Conservation (phyloP, 768 basidiomycete genomes). For the Tremella yokohamensis region DNA sequence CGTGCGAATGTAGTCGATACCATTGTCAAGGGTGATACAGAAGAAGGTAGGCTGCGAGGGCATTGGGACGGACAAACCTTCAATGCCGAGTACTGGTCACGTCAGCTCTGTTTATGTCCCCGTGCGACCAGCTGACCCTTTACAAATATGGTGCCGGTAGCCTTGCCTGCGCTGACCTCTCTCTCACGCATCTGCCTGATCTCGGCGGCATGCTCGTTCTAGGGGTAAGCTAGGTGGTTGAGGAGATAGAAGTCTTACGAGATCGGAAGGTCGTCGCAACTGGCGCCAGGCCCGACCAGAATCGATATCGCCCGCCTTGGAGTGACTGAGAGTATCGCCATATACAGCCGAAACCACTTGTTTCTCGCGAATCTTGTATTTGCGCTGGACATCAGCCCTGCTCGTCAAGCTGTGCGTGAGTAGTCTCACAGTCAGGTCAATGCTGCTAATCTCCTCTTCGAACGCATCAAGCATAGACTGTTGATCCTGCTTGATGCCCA, state of each 20-base stretch:
- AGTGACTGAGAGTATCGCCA: slow-evolving; percentile 66
- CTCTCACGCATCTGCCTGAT: slow-evolving; percentile 76
- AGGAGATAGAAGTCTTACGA: slow-evolving; percentile 77
- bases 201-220: slow-evolving; percentile 94
- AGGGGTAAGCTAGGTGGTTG: slow-evolving; percentile 67
- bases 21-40: slow-evolving; percentile 89
- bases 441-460: slow-evolving; percentile 40
- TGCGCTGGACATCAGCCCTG: slow-evolving; percentile 53
- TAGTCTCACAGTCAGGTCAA: slow-evolving; percentile 38
- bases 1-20: slow-evolving; percentile 91
- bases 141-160: slow-evolving; percentile 89
- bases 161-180: slow-evolving; percentile 59
- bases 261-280: slow-evolving; percentile 85
- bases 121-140: slow-evolving; percentile 60
- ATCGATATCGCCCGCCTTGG: slow-evolving; percentile 73
- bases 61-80: slow-evolving; percentile 69
- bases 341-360: slow-evolving; percentile 76
- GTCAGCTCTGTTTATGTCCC: slow-evolving; percentile 8
- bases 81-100: slow-evolving; percentile 67
- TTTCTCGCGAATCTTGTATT: slow-evolving; percentile 73
- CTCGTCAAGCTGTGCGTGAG: background rate
- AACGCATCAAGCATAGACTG: slow-evolving; percentile 41
- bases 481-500: slow-evolving; percentile 41
- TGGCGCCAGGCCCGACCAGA: slow-evolving; percentile 77
- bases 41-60: slow-evolving; percentile 71